phyloP scores from a whole-genome alignment of 2,329 filamentous ascomycete genomes.

The Fusarium dimerum region DNA sequence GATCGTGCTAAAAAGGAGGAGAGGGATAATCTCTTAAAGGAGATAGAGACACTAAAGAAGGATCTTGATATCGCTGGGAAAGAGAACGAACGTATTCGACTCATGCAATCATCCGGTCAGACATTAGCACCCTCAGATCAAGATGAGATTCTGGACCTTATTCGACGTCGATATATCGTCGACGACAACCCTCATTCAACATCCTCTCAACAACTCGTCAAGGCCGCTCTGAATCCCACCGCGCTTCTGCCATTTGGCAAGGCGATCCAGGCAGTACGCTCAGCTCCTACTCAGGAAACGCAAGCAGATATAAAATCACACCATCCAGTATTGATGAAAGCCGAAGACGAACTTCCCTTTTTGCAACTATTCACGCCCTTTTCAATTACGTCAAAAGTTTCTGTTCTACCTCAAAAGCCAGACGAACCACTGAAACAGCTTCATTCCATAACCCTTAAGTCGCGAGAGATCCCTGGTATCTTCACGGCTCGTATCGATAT shows the following conservation, averaged over 20 bases:
- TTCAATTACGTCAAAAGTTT: conserved; percentile 56
- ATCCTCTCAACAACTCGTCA: conserved; percentile 45
- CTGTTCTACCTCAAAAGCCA: conserved; percentile 41
- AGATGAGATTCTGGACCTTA: conserved; percentile 41
- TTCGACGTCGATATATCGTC: conserved; percentile 41
- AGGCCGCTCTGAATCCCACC: conserved; percentile 52
- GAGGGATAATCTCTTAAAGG: conserved; percentile 53
- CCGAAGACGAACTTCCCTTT: conserved; percentile 67
- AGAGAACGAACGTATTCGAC: conserved; percentile 59
- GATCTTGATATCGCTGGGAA: conserved; percentile 58
- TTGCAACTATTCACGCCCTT: conserved; percentile 72
- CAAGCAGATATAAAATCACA: conserved; percentile 58
- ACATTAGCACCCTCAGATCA: conserved; percentile 35
- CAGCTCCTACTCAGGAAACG: conserved; percentile 27
- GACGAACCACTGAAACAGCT: conserved; percentile 47
- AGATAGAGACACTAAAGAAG: conserved; percentile 57
- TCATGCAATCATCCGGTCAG: conserved; percentile 42
- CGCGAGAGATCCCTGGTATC: conserved; percentile 46
- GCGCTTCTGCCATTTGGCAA: conserved; percentile 54
- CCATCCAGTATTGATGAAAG: conserved; percentile 61
- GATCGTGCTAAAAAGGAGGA: conserved; percentile 52
- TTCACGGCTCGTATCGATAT: conserved; percentile 61
- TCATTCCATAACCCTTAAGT: conserved; percentile 56
- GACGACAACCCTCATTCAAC: conserved; percentile 30
- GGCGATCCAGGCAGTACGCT: conserved; percentile 28